A percentile compares a stretch with the other conserved stretches of the same genome.
Evolutionary conservation across 2,329 filamentous ascomycete species (phyloP).

Genomic region (Fusarium temperatum): DNA sequence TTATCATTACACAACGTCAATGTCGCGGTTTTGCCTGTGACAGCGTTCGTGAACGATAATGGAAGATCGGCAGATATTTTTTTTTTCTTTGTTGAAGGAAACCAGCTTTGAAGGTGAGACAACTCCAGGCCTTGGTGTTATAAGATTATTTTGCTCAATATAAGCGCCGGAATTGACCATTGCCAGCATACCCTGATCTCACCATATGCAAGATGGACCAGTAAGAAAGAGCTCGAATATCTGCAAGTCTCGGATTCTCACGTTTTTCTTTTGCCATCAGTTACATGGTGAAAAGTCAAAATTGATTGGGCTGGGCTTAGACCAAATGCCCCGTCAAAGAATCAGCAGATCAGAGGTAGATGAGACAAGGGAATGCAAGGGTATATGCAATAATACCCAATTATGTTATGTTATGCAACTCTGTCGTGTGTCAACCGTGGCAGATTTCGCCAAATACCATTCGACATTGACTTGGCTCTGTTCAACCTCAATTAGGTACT

Average conservation of each 20-base stretch:
- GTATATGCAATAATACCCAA: constrained; percentile 20
- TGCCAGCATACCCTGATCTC: constrained; percentile 3
- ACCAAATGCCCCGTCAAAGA: constrained; percentile 8
- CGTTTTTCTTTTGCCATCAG: not conserved
- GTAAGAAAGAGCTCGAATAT: not conserved
- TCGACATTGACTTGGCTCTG: not conserved
- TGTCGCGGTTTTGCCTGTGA: not conserved
- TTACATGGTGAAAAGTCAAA: not conserved
- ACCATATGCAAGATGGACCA: constrained; percentile 15
- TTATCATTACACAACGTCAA: not conserved
- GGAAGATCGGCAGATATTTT: not conserved
- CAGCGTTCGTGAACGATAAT: not conserved
- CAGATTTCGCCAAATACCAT: constrained; percentile 1
- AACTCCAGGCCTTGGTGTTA: not conserved
- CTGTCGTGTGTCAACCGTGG: constrained; percentile 8
- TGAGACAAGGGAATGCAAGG: constrained; percentile 16
- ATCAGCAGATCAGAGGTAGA: constrained; percentile 9
- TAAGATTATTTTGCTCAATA: not conserved
- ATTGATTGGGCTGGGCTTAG: constrained; percentile 18
- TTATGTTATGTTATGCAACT: constrained; percentile 20
- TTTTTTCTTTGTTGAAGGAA: not conserved
- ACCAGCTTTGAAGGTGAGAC: not conserved
- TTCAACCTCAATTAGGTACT: constrained; percentile 1
- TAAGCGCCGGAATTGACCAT: not conserved
- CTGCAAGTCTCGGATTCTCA: constrained; percentile 23